Evolutionary conservation across 176 grass and related monocot species (phyloP), one percentile per base, ranked within the genome.

Genomic region (Aegilops longissima): DNA sequence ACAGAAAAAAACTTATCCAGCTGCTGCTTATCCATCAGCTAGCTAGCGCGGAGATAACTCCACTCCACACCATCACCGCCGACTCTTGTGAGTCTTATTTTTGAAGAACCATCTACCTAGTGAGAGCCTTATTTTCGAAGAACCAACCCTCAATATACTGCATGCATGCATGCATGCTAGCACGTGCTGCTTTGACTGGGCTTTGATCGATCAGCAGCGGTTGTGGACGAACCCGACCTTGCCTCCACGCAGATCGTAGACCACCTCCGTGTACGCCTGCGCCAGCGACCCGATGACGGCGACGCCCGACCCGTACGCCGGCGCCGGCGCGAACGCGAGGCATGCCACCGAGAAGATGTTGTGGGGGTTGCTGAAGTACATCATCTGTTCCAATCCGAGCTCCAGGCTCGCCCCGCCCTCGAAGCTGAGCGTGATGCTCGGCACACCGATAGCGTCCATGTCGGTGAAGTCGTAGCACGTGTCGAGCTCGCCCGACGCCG

Each of bases 381-480:
- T 47, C 64, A 83, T 88, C 21, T 70, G 30, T 0, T 18, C 18
- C 1, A 69, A 12, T 1, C 3, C 4, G 2, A 83, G 64, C 0
- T 78, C 73, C 13, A 83, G 0, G 35, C 38, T 59, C 5, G 36
- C 86, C 0, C 64, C 86, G 23, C 86, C 86, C 18, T 10, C 64
- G 4, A 88, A 78, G 51, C 18, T 25, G 8, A 88, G 73, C 13
- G 27, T 63, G 12, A 83, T 58, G 35, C 0, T 4, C 3, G 80
- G 86, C 64, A 62, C 21, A 3, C 1, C 0, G 80, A 36, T 3
- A 2, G 3, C 0, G 0, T 34, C 12, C n/a, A 47, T 6, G 49
- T 11, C 62, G 8, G 73, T 83, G 86, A 88, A 78, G 51, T 88
- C 47, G 80, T 88, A 88, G 80, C 86, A 88, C 12, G 73, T 88